Base-by-base conservation (phyloP, 352 stramenopile genomes). In the Thalassiosira mediterranea region DNA sequence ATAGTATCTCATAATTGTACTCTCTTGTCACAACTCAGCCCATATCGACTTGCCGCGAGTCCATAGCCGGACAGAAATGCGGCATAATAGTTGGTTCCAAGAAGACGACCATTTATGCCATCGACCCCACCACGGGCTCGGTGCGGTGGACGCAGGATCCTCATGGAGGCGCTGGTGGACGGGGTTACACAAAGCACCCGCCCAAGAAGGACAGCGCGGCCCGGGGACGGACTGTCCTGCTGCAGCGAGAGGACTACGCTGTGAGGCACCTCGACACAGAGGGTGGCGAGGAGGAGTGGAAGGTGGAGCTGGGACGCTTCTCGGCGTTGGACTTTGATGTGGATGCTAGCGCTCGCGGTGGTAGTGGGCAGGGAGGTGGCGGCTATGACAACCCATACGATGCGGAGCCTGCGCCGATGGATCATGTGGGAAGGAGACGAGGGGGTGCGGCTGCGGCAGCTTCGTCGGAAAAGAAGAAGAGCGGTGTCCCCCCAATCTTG, bases 221-320 rank as follows among this genome's bases (percentile, higher is more conserved):
- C 2, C 23, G 59, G 58, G 62, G 47, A 44, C 44, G 10, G 17
- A 80, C 66, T 8, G 75, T 95, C 7, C 56, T 96, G 4, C 66
- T 96, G 28, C 91, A 95, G 75, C 70, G 91, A 52, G 87, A 94
- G 63, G 90, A 96, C 71, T 93, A 93, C 37, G 52, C 87, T 0
- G 85, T 95, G 7, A 72, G 88, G 26, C 86, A 94, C 37, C 68
- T 95, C 7, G 88, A 92, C 63, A 81, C 84, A 0, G 67, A 85
- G 32, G 89, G 73, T 2, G 91, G 90, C n/a, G 49, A 74, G 53
- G 81, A 92, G 67, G 67, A 85, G 40, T 96, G 91, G 91, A 95
- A 95, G 72, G 81, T 95, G 13, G 89, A 91, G 10, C 42, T 94
- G n/a, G 86, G 85, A 54, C 77, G 71, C 19, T 90, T 94, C 48